These are phyloP conservation scores for Annulohypoxylon nitens DNA, from an alignment of 495 filamentous ascomycete genomes.

Conservation along the genomic window DNA sequence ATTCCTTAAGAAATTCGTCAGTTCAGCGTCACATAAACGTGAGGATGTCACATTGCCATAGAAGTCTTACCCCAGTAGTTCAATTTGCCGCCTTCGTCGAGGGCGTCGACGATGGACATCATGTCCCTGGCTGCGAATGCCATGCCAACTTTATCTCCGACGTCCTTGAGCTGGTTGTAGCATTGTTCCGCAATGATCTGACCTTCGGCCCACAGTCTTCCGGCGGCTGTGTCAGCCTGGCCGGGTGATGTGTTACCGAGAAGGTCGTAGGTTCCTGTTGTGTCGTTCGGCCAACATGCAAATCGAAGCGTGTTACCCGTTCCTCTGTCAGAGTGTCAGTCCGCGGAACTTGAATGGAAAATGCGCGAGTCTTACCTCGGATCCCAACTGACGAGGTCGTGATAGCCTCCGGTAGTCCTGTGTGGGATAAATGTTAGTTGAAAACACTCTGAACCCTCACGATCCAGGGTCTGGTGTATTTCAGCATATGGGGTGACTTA, in stretches of 20 bases:
- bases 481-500: not conserved
- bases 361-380: no score
- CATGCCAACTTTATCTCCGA: constrained; percentile 32
- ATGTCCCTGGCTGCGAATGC: constrained; percentile 58
- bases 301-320: constrained; percentile 39
- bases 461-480: not conserved
- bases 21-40: not conserved
- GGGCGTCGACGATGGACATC: constrained; percentile 60
- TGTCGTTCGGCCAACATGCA: constrained; percentile 32
- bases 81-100: constrained; percentile 60
- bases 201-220: constrained; percentile 32
- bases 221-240: constrained; percentile 20
- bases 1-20: constrained; percentile 47
- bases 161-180: constrained; percentile 22
- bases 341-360: no score
- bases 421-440: constrained; percentile 8
- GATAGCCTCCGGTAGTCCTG: constrained; percentile 52
- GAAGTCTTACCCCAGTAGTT: constrained; percentile 60
- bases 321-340: constrained; percentile 28
- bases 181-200: constrained; percentile 27
- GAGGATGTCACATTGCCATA: not conserved
- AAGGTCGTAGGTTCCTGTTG: constrained; percentile 7
- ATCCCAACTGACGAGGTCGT: constrained; percentile 59
- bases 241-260: constrained; percentile 21
- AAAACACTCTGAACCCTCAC: not conserved